A percentile compares a stretch with the other conserved stretches of the same genome.
phyloP scores from a whole-genome alignment of 2,329 filamentous ascomycete species.

The Basipetospora sp. region DNA sequence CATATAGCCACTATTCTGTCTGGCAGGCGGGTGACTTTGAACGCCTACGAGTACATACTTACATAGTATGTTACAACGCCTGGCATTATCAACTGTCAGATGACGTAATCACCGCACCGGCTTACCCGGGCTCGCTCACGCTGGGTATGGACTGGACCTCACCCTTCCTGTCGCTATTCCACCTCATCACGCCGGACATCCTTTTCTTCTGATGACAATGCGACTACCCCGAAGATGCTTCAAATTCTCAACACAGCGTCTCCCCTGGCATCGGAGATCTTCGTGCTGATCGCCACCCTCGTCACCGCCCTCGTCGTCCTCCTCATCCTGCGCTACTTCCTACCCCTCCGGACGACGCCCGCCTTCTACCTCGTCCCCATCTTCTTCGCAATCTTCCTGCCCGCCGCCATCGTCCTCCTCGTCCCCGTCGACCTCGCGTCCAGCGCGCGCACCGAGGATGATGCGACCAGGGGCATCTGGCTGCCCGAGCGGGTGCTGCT shows the following conservation, averaged over 20 bases:
- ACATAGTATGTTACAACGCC: too few relatives aligned
- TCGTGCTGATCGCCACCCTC: conserved; percentile 58
- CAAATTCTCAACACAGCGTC: conserved; percentile 38
- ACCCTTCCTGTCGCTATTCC: too few relatives aligned
- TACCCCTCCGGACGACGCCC: conserved; percentile 79
- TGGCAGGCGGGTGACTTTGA: too few relatives aligned
- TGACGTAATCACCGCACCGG: too few relatives aligned
- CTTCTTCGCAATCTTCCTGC: conserved; percentile 88
- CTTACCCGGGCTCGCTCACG: too few relatives aligned
- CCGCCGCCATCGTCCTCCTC: conserved; percentile 76
- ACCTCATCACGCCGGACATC: too few relatives aligned
- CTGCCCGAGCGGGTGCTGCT: conserved; percentile 62
- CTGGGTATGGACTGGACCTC: too few relatives aligned
- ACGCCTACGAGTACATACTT: too few relatives aligned
- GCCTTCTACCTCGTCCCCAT: conserved; percentile 82
- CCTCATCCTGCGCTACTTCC: conserved; percentile 73
- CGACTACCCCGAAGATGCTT: conserved; percentile 31
- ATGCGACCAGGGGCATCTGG: conserved; percentile 68
- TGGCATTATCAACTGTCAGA: too few relatives aligned
- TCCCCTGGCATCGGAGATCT: conserved; percentile 65
- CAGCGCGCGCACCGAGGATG: conserved; percentile 58
- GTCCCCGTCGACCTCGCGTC: conserved; percentile 94
- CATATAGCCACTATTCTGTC: too few relatives aligned
- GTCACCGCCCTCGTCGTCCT: conserved; percentile 63
- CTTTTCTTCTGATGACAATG: too few relatives aligned